Evolutionary conservation across 495 filamentous ascomycete genomes (phyloP), one percentile per base, ranked within the genome.

Genomic region (Aspergillus steynii): DNA sequence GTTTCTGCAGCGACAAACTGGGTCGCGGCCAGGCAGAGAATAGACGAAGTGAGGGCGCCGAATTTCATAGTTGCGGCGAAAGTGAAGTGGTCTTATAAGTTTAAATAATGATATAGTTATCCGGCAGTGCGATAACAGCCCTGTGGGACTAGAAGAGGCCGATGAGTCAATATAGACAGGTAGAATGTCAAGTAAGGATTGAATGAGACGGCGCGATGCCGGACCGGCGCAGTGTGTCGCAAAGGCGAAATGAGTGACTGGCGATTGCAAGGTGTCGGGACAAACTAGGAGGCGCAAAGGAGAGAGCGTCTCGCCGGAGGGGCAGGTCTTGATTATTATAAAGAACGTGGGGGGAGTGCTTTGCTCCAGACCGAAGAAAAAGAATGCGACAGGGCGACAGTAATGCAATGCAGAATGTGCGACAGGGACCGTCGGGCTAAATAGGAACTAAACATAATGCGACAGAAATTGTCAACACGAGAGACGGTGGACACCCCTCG

Each of bases 21-120:
- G 61, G 72, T 62, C 29, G 67, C 72, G 8, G 66, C 72, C 57
- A 79, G 55, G 67, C 70, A 77, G 69, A 77, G 67, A 54, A 74
- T 52, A 53, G 74, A 73, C 15, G 72, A 71, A 56, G 69, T 29
- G 37, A 79, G 63, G 42, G 74, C 53, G 61, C 56, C 64, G 58
- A 77, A 56, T 67, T 77, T 75, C 76, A 79, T 79, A 53, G 50
- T 76, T 58, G 37, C 37, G 51, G 61, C 14, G 47, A 5, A 8
- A 42, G 37, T 42, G 37, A 12, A 42, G 31, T 34, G 9, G 31
- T 7, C 5, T 7, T 3, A 9, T 1, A 34, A 34, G 37, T 42
- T 42, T 10, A 15, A 42, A 14, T 42, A 14, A 14, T 10, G 37
- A 42, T 42, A 42, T 42, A 10, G 37, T 42, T 42, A 42, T 42